phyloP scores from a whole-genome alignment of 139 green algal genomes.

The Dunaliella primolecta region DNA sequence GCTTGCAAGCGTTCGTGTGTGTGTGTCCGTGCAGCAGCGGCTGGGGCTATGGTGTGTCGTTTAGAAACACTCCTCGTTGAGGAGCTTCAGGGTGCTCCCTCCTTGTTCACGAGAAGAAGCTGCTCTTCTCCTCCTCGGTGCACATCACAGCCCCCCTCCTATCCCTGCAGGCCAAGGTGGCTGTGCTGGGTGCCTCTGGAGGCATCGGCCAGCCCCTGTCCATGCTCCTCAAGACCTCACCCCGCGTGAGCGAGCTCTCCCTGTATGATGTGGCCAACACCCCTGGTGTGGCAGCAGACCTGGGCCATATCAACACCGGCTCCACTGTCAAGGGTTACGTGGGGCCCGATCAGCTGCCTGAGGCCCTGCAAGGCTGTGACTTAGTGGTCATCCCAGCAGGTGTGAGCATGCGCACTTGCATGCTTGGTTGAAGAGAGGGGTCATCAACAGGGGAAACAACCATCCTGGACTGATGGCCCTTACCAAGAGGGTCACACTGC shows the following conservation, averaged over 20 bases:
- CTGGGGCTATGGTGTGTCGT: no score
- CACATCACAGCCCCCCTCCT: no score
- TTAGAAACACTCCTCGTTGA: no score
- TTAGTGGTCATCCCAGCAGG: slow-evolving; percentile 96
- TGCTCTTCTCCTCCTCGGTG: no score
- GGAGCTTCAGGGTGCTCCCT: no score
- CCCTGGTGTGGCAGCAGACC: slow-evolving; percentile 85
- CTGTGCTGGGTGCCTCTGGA: slow-evolving; percentile 90
- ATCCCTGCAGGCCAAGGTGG: slow-evolving; percentile 76
- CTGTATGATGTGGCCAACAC: slow-evolving; percentile 94
- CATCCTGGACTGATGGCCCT: neutral
- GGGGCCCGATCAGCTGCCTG: slow-evolving; percentile 76
- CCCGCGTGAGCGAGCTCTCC: slow-evolving; percentile 61
- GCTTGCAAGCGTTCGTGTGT: no score
- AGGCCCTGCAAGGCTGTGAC: slow-evolving; percentile 75
- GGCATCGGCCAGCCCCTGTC: slow-evolving; percentile 96
- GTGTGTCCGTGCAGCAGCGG: no score
- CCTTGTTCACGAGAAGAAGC: no score
- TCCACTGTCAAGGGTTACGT: slow-evolving; percentile 69
- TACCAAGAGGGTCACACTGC: no score
- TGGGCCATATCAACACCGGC: slow-evolving; percentile 91
- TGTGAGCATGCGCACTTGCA: slow-evolving; percentile 23
- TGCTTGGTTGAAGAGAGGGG: no score
- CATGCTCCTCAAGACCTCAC: slow-evolving; percentile 87
- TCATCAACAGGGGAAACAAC: no score